Conservation (phyloP, 768 basidiomycete genomes). For the Cystofilobasidium ferigula region DNA sequence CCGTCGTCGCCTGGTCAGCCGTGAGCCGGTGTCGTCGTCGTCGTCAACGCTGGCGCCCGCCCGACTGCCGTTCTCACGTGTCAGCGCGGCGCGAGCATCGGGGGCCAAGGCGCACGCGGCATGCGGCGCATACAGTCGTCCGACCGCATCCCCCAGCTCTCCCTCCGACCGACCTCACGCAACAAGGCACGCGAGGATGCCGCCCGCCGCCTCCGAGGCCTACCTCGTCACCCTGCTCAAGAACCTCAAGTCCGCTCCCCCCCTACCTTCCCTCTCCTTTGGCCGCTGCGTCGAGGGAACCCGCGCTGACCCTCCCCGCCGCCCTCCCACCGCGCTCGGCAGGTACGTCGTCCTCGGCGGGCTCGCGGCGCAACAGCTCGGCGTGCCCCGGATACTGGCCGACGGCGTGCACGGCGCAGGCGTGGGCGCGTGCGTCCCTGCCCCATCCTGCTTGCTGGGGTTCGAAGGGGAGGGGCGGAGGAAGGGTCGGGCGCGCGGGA, state of each 20-base stretch:
- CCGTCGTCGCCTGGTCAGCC: too few relatives aligned
- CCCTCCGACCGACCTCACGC: background rate
- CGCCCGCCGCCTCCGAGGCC: background rate
- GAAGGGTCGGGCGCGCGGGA: too few relatives aligned
- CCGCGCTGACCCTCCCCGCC: background rate
- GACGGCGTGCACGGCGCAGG: background rate
- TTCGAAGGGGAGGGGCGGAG: background rate
- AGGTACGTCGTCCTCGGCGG: slow-evolving; percentile 14
- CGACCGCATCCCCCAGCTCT: too few relatives aligned
- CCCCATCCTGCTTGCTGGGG: background rate
- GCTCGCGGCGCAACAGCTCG: background rate
- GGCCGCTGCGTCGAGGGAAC: background rate
- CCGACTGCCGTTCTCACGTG: too few relatives aligned
- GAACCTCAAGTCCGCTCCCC: slow-evolving; percentile 8
- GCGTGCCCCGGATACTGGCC: background rate
- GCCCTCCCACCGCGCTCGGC: background rate
- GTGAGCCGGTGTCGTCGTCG: too few relatives aligned
- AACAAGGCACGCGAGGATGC: background rate
- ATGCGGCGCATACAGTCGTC: too few relatives aligned
- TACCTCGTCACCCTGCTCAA: slow-evolving; percentile 6
- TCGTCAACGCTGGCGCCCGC: too few relatives aligned
- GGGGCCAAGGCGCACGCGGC: too few relatives aligned
- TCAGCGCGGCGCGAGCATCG: too few relatives aligned
- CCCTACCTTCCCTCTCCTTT: too few relatives aligned
- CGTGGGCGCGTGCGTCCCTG: slow-evolving; percentile 7